Conservation (phyloP, 2,329 filamentous ascomycete genomes). For the Trichophyton benhamiae region DNA sequence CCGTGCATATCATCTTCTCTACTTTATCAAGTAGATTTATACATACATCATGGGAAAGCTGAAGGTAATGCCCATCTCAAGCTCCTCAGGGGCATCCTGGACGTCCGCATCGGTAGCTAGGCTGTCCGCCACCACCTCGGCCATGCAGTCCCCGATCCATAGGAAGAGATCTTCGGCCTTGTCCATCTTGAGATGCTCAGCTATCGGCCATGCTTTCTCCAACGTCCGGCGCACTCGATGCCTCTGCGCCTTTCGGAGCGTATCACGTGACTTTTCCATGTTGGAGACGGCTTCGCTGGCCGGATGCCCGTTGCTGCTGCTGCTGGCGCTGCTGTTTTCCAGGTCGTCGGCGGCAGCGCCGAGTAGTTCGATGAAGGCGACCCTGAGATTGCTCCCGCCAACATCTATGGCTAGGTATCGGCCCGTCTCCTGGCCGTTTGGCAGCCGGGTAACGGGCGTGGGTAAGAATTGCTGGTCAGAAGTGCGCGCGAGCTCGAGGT, state of each 20-base stretch:
- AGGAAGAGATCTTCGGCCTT: constrained; percentile 62
- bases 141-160: constrained; percentile 73
- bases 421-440: constrained; percentile 42
- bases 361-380: constrained; percentile 44
- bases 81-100: constrained; percentile 31
- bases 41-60: constrained; percentile 40
- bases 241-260: constrained; percentile 35
- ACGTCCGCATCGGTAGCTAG: constrained; percentile 30
- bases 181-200: constrained; percentile 46
- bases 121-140: constrained; percentile 52
- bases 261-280: constrained; percentile 27
- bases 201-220: constrained; percentile 43
- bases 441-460: constrained; percentile 36
- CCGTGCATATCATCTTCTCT: too few species aligned
- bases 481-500: constrained; percentile 32
- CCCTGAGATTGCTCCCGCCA: constrained; percentile 44
- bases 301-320: background rate
- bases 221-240: constrained; percentile 37
- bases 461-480: constrained; percentile 38
- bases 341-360: constrained; percentile 29
- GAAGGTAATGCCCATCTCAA: constrained; percentile 40
- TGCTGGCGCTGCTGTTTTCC: constrained; percentile 7
- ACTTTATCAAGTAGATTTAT: background rate
- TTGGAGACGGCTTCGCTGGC: constrained; percentile 16
- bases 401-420: constrained; percentile 46